Evolutionary conservation across 2,329 filamentous ascomycete species (phyloP).

Genomic region (Amylocarpus encephaloides): DNA sequence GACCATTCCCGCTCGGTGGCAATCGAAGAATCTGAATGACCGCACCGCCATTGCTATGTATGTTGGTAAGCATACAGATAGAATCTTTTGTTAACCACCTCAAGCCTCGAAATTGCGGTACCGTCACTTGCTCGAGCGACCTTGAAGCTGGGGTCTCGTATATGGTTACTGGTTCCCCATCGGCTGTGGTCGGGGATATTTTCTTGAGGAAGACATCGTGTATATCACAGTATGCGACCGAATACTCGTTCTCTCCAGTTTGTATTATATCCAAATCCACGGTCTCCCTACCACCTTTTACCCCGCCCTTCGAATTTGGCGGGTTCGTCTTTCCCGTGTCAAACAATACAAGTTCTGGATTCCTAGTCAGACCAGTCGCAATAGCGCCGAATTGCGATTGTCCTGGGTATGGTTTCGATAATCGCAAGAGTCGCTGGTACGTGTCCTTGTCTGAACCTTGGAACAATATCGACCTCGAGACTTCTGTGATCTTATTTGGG

Average conservation of each 20-base stretch:
- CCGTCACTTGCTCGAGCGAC: slow-evolving; percentile 36
- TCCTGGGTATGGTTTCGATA: slow-evolving; percentile 44
- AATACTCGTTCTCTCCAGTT: slow-evolving; percentile 55
- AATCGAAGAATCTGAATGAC: slow-evolving; percentile 49
- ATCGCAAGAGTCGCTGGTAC: slow-evolving; percentile 54
- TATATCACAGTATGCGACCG: slow-evolving; percentile 73
- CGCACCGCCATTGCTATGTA: slow-evolving; percentile 52
- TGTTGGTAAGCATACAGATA: slow-evolving; percentile 50
- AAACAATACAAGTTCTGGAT: slow-evolving; percentile 76
- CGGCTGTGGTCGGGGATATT: slow-evolving; percentile 32
- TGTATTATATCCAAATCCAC: slow-evolving; percentile 67
- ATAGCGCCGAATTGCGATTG: slow-evolving; percentile 66
- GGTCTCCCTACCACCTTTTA: slow-evolving; percentile 50
- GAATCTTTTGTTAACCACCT: slow-evolving; percentile 54
- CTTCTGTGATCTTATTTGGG: slow-evolving; percentile 41
- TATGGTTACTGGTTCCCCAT: slow-evolving; percentile 44
- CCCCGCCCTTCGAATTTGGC: slow-evolving; percentile 42
- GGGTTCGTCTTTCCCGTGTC: slow-evolving; percentile 50
- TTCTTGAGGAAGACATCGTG: slow-evolving; percentile 59
- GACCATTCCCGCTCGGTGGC: slow-evolving; percentile 25
- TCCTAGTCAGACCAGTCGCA: slow-evolving; percentile 69
- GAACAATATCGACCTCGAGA: slow-evolving; percentile 49
- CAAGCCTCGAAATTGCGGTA: slow-evolving; percentile 50
- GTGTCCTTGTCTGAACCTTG: slow-evolving; percentile 41
- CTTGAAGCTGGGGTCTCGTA: slow-evolving; percentile 48